phyloP scores from a whole-genome alignment of 257 asterid genomes.

The Linaria vulgaris region DNA sequence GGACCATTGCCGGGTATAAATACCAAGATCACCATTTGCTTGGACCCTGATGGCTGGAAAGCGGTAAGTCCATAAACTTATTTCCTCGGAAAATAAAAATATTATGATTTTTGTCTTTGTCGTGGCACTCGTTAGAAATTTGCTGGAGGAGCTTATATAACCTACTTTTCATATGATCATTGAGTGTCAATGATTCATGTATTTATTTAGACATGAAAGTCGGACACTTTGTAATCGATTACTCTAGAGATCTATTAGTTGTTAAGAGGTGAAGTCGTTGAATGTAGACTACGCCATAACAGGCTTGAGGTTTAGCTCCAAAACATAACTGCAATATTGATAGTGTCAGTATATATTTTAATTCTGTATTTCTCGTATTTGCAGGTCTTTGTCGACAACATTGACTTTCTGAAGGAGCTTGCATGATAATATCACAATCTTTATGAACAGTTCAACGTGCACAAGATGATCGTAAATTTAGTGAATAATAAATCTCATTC shows the following conservation, averaged over 20 bases:
- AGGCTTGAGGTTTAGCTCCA: no score
- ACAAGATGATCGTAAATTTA: not conserved
- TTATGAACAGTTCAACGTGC: conserved; percentile 1
- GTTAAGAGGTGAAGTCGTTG: no score
- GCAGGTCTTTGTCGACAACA: conserved; percentile 55
- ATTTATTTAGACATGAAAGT: no score
- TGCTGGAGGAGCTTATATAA: conserved; percentile 5
- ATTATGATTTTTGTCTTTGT: not conserved
- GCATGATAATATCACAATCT: conserved; percentile 25
- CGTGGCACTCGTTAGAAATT: not conserved
- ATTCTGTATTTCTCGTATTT: conserved; percentile 20
- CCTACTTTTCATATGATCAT: not conserved
- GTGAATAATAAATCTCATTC: not conserved
- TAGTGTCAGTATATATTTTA: not conserved
- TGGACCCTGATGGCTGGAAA: conserved; percentile 84
- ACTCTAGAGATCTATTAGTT: no score
- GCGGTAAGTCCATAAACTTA: conserved; percentile 35
- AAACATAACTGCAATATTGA: not conserved
- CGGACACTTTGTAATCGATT: no score
- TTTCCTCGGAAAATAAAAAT: not conserved
- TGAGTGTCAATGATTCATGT: not conserved
- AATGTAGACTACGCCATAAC: no score
- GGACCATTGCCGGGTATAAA: conserved; percentile 66
- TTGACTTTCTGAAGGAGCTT: conserved; percentile 50
- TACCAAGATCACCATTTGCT: conserved; percentile 65